Evolutionary conservation across 2,329 filamentous ascomycete genomes (phyloP).

Genomic region (Alternaria triticimaculans): DNA sequence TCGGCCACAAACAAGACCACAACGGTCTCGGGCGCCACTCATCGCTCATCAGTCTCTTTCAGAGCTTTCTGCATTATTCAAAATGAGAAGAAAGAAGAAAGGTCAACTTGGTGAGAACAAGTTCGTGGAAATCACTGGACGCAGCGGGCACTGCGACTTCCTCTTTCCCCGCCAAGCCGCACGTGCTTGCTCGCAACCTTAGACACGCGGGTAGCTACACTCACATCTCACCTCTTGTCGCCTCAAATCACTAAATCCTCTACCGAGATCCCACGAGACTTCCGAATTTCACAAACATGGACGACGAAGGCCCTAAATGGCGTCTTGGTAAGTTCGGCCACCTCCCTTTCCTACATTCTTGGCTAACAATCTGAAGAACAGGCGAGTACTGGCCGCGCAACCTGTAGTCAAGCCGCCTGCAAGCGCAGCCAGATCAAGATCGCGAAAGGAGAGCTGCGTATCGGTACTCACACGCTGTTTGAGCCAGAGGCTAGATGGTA

Average conservation of each 20-base stretch:
- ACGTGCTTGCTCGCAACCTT: neutral
- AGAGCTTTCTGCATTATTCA: neutral
- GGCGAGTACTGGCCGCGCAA: constrained; percentile 4
- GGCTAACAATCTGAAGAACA: constrained; percentile 14
- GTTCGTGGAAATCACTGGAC: no score
- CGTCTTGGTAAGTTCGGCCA: constrained; percentile 11
- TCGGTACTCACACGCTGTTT: constrained; percentile 69
- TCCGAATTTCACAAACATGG: neutral
- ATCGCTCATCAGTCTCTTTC: neutral
- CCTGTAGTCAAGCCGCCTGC: constrained; percentile 74
- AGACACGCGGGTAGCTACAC: neutral
- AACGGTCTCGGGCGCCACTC: neutral
- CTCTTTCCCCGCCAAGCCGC: constrained; percentile 1
- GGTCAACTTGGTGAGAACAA: neutral
- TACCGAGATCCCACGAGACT: neutral
- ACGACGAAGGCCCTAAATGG: constrained; percentile 20
- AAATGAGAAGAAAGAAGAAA: neutral
- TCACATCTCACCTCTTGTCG: neutral
- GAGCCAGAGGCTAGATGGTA: constrained; percentile 64
- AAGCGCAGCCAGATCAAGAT: constrained; percentile 68
- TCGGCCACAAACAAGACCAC: neutral
- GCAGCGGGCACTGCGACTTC: neutral
- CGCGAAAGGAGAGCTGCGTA: constrained; percentile 76
- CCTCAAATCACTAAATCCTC: no score
- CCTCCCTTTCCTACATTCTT: neutral